phyloP scores from a whole-genome alignment of 1,139 yeast species.

The Saccharomycopsis phalli region DNA sequence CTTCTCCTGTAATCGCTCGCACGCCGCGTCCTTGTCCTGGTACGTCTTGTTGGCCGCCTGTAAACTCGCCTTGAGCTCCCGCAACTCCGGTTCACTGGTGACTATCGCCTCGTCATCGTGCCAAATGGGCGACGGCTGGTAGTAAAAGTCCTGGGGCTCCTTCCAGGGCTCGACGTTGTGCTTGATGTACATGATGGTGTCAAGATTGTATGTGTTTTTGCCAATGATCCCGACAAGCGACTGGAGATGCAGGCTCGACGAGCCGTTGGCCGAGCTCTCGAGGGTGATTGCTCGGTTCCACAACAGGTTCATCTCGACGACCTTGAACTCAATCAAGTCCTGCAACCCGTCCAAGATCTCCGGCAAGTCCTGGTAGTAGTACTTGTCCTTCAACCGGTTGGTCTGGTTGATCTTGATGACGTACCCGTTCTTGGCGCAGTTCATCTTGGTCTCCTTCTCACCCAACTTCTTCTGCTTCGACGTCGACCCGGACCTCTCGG shows the following conservation, averaged over 20 bases:
- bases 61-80: constrained; percentile 53
- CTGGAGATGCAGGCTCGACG: constrained; percentile 44
- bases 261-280: constrained; percentile 51
- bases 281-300: constrained; percentile 55
- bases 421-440: constrained; percentile 74
- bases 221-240: constrained; percentile 49
- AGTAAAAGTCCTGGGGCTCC: constrained; percentile 80
- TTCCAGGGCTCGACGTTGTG: constrained; percentile 74
- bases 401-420: constrained; percentile 74
- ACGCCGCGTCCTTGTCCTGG: constrained; percentile 29
- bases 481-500: constrained; percentile 41
- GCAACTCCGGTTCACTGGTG: constrained; percentile 48
- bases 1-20: constrained; percentile 23
- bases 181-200: constrained; percentile 85
- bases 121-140: constrained; percentile 90
- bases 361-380: constrained; percentile 88
- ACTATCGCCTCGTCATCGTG: constrained; percentile 86
- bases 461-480: constrained; percentile 52
- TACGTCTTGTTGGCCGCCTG: constrained; percentile 37
- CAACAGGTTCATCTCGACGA: constrained; percentile 59
- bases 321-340: constrained; percentile 74
- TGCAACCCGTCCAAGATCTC: constrained; percentile 82
- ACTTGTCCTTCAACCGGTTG: constrained; percentile 86
- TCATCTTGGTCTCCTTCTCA: constrained; percentile 73
- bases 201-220: constrained; percentile 68